Conservation (phyloP, 148 eudicot species). For the Rhododendron vialii region DNA sequence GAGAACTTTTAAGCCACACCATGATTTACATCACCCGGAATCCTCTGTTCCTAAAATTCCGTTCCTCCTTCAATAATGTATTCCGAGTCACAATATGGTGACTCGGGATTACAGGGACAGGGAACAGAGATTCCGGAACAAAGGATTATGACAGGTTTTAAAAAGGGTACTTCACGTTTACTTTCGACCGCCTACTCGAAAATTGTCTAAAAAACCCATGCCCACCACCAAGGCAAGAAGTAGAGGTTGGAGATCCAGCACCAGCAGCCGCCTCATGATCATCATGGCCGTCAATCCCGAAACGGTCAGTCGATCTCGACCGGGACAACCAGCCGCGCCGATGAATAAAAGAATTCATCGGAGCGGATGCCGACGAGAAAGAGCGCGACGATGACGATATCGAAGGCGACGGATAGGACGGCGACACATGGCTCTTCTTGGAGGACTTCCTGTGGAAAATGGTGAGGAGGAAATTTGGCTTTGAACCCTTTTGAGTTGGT, state of each 20-base stretch:
- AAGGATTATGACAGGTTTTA: not conserved
- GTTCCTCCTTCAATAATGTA: not conserved
- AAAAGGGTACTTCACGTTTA: not conserved
- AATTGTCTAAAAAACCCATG: not conserved
- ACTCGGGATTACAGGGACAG: not conserved
- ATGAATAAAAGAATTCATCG: constrained; percentile 5
- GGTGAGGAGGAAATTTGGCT: not conserved
- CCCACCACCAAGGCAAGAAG: constrained; percentile 21
- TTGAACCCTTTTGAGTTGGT: not conserved
- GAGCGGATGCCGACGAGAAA: not conserved
- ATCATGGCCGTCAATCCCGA: not conserved
- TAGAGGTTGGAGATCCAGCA: not conserved
- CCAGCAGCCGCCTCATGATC: not conserved
- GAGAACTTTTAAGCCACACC: not conserved
- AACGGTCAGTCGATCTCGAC: not conserved
- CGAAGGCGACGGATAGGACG: constrained; percentile 10
- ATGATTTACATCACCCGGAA: not conserved
- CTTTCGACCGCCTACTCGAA: not conserved
- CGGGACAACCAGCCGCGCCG: constrained; percentile 5
- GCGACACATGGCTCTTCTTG: constrained; percentile 11
- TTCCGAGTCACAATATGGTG: not conserved
- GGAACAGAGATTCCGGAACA: not conserved
- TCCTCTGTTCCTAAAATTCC: not conserved
- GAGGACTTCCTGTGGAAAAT: not conserved
- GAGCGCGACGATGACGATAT: constrained; percentile 27